phyloP scores from a whole-genome alignment of 495 filamentous ascomycete genomes.

The Xylaria cubensis region DNA sequence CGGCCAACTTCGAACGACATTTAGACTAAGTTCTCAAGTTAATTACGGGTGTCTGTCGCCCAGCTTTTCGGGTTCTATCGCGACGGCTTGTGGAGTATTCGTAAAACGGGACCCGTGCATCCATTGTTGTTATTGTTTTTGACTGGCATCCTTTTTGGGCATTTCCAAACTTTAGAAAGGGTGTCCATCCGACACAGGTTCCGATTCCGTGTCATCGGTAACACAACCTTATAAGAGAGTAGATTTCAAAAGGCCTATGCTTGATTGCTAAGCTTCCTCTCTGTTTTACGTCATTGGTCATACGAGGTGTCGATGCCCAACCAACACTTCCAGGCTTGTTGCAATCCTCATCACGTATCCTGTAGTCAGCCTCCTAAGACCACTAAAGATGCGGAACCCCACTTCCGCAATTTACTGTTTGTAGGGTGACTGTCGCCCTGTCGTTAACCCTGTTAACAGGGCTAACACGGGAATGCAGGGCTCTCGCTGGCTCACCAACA shows the following conservation, averaged over 20 bases:
- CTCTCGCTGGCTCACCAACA: neutral
- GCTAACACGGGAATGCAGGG: no score
- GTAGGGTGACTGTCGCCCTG: conserved; percentile 14
- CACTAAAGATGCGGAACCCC: conserved; percentile 1
- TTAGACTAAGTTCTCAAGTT: neutral
- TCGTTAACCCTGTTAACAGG: neutral
- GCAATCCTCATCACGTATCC: no score
- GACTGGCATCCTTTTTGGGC: no score
- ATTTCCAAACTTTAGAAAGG: neutral
- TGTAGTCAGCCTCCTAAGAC: neutral
- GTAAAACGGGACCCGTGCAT: neutral
- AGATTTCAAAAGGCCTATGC: no score
- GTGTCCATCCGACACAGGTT: neutral
- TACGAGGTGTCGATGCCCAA: neutral
- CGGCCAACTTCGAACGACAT: neutral
- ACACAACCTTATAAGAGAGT: no score
- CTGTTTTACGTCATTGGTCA: neutral
- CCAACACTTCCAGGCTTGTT: neutral
- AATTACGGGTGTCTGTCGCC: neutral
- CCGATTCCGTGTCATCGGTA: neutral
- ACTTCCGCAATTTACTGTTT: neutral
- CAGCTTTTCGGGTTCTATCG: neutral
- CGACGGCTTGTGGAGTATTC: neutral
- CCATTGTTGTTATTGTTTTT: neutral
- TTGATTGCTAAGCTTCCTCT: no score